Conservation (phyloP, 441 rosid genomes). For the Euphorbia celastroides region DNA sequence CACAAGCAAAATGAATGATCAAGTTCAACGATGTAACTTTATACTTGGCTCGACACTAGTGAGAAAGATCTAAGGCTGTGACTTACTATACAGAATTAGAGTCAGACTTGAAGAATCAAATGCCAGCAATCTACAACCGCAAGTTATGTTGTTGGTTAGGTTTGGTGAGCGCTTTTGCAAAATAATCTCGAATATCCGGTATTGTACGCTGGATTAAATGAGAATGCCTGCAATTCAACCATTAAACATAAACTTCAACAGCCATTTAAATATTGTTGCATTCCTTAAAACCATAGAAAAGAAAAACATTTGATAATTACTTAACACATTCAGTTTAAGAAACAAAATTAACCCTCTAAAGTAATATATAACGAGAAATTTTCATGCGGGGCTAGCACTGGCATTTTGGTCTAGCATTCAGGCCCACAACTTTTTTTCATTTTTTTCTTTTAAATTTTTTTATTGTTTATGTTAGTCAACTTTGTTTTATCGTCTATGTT, state of each 20-base stretch:
- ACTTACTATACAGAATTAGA: conserved; percentile 44
- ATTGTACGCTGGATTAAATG: conserved; percentile 69
- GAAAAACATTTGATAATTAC: too few species aligned
- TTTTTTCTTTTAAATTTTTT: too few species aligned
- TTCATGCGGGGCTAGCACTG: too few species aligned
- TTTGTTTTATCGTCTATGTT: too few species aligned
- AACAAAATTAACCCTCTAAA: too few species aligned
- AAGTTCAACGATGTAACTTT: conserved; percentile 17
- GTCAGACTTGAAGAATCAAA: conserved; percentile 40
- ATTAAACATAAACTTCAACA: background rate
- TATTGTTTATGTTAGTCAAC: too few species aligned
- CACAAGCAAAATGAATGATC: conserved; percentile 13
- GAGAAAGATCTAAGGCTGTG: conserved; percentile 28
- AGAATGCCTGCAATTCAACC: conserved; percentile 59
- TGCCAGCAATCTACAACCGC: conserved; percentile 45
- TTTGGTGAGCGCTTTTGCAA: conserved; percentile 66
- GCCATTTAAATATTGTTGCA: background rate
- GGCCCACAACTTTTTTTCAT: too few species aligned
- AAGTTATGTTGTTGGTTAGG: conserved; percentile 50
- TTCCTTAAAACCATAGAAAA: too few species aligned
- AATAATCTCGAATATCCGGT: conserved; percentile 82
- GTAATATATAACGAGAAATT: too few species aligned
- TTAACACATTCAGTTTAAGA: too few species aligned
- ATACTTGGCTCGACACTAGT: conserved; percentile 24
- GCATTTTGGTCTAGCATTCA: too few species aligned